Base-by-base conservation (phyloP, 768 basidiomycete species). In the Lanmaoa pseudosensibilis region DNA sequence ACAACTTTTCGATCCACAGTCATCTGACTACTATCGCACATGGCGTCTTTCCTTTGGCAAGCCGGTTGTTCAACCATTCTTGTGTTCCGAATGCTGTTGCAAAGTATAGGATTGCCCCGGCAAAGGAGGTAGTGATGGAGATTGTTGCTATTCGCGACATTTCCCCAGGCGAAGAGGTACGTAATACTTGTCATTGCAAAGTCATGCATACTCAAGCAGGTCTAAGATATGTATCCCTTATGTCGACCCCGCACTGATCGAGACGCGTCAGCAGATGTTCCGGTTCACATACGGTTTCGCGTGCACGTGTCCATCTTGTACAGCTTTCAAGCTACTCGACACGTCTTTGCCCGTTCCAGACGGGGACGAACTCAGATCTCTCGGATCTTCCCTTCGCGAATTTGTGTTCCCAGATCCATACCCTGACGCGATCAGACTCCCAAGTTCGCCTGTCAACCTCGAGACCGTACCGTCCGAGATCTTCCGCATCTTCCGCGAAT, bases 31-130 rank as follows among this genome's bases (percentile, higher is more conserved):
- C 86, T 2, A 75, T 86, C 63, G 91, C 83, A 0, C 86, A 91
- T 72, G 91, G 88, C 0, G 76, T 90, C 37, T 92, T 89, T 58
- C 89, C 91, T 9, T 69, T 83, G 11, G 86, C 91, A 2, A 92
- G 91, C 64, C 79, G 89, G n/a, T 66, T 83, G 13, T 90, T 92
- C 74, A 93, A 93, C 65, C 91, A 93, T 65, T 90, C 88, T 5
- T 93, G 91, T 69, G 62, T 80, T 18, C 89, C 91, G 2, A 91
- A 90, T 60, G 87, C 87, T 16, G 81, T 80, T 25, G 75, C 82
- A 33, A 86, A 82, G 66, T 90, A 87, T 63, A 65, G 71, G 44
- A 71, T 89, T 16, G 64, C 59, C 23, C 66, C 61, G 2, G 69
- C 65, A 9, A 62, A 74, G 40, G 62, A 70, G 4, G 79, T 83